Percentiles rank a stretch among this genome's conserved stretches.
Conservation (phyloP, 2,329 filamentous ascomycete genomes). For the Albophoma yamanashiensis region DNA sequence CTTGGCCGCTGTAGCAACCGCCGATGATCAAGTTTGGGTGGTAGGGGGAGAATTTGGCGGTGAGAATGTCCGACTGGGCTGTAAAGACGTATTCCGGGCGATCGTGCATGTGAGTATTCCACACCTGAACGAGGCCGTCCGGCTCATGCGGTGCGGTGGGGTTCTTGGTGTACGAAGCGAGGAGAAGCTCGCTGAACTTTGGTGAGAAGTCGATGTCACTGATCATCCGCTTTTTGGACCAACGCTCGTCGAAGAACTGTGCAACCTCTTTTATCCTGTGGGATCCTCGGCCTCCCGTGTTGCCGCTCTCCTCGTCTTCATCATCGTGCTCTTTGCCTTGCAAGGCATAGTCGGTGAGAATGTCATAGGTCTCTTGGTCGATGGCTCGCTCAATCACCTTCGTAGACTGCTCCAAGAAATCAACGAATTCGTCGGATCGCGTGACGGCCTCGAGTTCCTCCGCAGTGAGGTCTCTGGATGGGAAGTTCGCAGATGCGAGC, state of each 20-base stretch:
- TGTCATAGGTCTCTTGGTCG: conserved; percentile 85
- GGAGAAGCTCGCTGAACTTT: conserved; percentile 85
- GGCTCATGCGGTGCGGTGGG: conserved; percentile 89
- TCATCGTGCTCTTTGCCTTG: conserved; percentile 67
- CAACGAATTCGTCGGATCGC: conserved; percentile 83
- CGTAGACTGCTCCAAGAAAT: conserved; percentile 89
- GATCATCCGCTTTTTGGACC: conserved; percentile 97
- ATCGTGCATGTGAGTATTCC: conserved; percentile 92
- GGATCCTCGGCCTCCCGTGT: conserved; percentile 58
- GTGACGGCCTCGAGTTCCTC: conserved; percentile 89
- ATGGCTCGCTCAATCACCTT: conserved; percentile 95
- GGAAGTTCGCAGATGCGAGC: conserved; percentile 46
- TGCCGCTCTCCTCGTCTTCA: conserved; percentile 68
- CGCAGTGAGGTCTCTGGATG: conserved; percentile 64
- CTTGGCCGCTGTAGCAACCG: conserved; percentile 92
- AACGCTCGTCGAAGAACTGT: conserved; percentile 90
- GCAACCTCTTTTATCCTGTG: conserved; percentile 75
- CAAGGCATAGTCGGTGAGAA: conserved; percentile 86
- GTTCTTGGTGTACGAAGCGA: conserved; percentile 96
- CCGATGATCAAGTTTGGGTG: conserved; percentile 94
- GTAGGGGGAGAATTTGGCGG: conserved; percentile 96
- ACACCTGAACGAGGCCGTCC: conserved; percentile 87
- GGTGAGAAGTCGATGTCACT: conserved; percentile 92
- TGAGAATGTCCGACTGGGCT: conserved; percentile 88
- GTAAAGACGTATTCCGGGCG: conserved; percentile 95